Evolutionary conservation across 805 yeast genomes (phyloP), one percentile per base, ranked within the genome.

Genomic region (Saturnispora saitoi): DNA sequence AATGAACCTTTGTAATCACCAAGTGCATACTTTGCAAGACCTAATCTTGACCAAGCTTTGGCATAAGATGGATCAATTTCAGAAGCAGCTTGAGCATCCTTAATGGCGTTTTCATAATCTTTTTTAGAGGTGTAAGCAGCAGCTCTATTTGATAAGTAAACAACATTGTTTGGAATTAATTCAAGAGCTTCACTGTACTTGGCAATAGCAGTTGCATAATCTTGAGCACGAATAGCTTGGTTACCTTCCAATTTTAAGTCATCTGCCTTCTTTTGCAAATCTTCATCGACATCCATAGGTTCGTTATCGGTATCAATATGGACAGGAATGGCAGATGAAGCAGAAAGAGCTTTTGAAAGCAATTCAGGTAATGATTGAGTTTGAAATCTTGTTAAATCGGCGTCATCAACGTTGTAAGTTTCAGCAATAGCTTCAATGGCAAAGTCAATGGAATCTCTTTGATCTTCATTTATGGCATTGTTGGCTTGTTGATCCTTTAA

Each of bases 31-130:
- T 83, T 80, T 4, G 99, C 98, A 58, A 90, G 79, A 3, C 98
- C 99, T 56, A 93, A 73, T 67, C 99, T 83, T 5, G 96, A 86
- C 75, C 89, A 93, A 10, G 95, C 96, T 71, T 91, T 90, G 30
- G 96, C 81, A 59, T 87, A 93, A 6, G 70, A 59, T 47, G 96
- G 84, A 62, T 91, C 89, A 46, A 81, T 70, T 52, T 77, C 75
- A 49, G 88, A 81, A 38, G 99, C 96, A 48, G 72, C 71, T 59
- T 84, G 76, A 28, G 98, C 96, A 65, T 93, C 99, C 41, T 71
- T 71, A 37, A 85, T 77, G 3, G 99, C 98, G 53, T 76, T 70
- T 14, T 78, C 83, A 62, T 86, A 90, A 52, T 88, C 71, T 54
- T 79, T 76, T 29, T 77, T 60, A 5, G 96, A 86, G 10, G 95